Base-by-base conservation (phyloP, 768 basidiomycete species). In the Leccinum ochraceum region DNA sequence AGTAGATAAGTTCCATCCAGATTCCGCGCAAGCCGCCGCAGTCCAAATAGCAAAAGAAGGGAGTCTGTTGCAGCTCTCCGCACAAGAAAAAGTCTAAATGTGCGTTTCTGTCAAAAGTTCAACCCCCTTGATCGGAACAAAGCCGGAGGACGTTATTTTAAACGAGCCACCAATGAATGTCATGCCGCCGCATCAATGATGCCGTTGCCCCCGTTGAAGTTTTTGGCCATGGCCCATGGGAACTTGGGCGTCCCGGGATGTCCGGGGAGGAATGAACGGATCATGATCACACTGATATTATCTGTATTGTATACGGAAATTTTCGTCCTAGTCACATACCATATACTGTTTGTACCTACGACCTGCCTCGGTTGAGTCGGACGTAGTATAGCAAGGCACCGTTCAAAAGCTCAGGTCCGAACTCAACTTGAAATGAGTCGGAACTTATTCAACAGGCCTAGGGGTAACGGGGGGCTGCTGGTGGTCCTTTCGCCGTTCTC, bases 71-170 rank as follows among this genome's bases (percentile, higher is more conserved):
- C 20, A 30, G n/a, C 51, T 26, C 39, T n/a, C 46, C 42, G 36
- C 51, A 48, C 58, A 44, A 46, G 20, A 46, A 46, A 68, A 68
- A 67, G 63, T 61, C 59, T 65, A 60, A 67, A 60, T 60, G 63
- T 62, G 63, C 66, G 60, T 68, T 60, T 57, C n/a, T 46, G 44
- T 46, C 44, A 20, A 46, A 46, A 46, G 44, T 46, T 46, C 20
- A 46, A 46, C 44, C 44, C 22, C 28, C 36, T 67, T 56, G 60
- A 59, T 61, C 60, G 52, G 60, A 30, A 46, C 44, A 46, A 46
- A 46, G 44, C 44, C 20, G 44, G 44, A 46, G 44, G 10, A 20
- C 20, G 44, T 46, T 46, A 46, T 46, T 46, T 20, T 20, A 46
- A 46, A 46, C 20, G 44, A 46, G n/a, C 44, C 44, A 46, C 44